Conservation (phyloP, 169 alveolate species). For the Babesia ovis region DNA sequence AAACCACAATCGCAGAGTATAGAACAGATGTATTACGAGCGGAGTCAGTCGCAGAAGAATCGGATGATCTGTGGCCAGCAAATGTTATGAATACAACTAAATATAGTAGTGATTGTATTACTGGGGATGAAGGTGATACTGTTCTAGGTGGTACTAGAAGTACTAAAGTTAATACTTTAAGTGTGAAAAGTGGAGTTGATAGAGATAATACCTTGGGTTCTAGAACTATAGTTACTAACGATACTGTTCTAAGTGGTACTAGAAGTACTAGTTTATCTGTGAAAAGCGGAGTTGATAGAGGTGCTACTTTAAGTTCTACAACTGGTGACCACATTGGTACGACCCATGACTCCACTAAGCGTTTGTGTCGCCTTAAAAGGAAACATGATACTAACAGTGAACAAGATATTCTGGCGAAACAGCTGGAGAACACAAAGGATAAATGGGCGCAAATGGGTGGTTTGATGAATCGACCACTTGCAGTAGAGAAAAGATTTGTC, state of each 20-base stretch:
- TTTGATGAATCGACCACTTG: background rate
- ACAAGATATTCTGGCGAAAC: too few relatives aligned
- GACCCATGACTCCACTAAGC: background rate
- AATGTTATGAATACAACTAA: too few relatives aligned
- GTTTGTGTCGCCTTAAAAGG: too few relatives aligned
- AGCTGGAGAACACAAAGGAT: too few relatives aligned
- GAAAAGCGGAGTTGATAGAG: background rate
- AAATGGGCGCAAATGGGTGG: background rate
- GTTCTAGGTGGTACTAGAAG: background rate
- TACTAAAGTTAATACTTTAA: background rate
- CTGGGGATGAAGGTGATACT: background rate
- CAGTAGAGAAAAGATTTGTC: background rate
- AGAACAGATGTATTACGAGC: constrained; percentile 18
- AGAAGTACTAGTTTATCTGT: background rate
- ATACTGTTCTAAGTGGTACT: background rate
- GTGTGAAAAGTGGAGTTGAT: background rate
- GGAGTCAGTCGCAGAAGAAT: constrained; percentile 21
- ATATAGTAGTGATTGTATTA: background rate
- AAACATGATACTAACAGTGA: background rate
- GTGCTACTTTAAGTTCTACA: background rate
- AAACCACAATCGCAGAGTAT: constrained; percentile 13
- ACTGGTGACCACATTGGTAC: background rate
- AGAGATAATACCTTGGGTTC: too few relatives aligned
- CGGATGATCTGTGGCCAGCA: constrained; percentile 1
- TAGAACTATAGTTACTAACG: background rate